Evolutionary conservation across 106 monocot species (phyloP), one percentile per base, ranked within the genome.

Genomic region (Acorus gramineus): DNA sequence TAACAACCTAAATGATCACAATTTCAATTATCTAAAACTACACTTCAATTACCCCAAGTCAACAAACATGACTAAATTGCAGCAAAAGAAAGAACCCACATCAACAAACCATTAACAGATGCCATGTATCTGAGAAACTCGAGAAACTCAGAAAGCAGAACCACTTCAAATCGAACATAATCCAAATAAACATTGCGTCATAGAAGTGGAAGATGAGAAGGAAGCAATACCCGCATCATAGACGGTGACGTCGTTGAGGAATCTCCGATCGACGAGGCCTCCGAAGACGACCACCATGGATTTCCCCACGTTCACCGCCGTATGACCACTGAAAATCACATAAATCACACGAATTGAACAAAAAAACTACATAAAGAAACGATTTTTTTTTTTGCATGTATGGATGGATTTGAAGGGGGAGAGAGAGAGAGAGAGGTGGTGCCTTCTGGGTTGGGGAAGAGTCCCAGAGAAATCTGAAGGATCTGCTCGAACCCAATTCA

Each of bases 201-300:
- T n/a, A n/a, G n/a, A 28, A 28, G 28, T 28, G 28, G 28, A 28
- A 28, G 28, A 28, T 28, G 28, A 28, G 28, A 7, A 65, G 47
- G 9, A 8, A 4, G 44, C 9, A 6, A 9, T 79, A 92, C 92
- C 92, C 7, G 77, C 66, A 55, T 93, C 89, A 56, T 83, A 89
- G 58, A 93, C 93, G 68, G 74, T 59, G 59, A 93, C 60, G 42
- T 86, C 85, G 53, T 70, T 74, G 64, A 93, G 82, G 79, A 93
- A 93, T 63, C 75, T 78, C 56, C 77, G 72, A 44, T 93, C 89
- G 8, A 82, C 89, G 60, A 89, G 86, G 56, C 93, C 93, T 42
- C 93, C 93, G 63, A 93, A 93, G 5, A 93, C 57, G 11, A 95
- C 90, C 45, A 90, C 71, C 71, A 90, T 78, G n/a, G 90, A 90